A percentile compares a stretch with the other conserved stretches of the same genome.
Conservation (phyloP, 148 eudicot species). For the Chenopodium formosanum region DNA sequence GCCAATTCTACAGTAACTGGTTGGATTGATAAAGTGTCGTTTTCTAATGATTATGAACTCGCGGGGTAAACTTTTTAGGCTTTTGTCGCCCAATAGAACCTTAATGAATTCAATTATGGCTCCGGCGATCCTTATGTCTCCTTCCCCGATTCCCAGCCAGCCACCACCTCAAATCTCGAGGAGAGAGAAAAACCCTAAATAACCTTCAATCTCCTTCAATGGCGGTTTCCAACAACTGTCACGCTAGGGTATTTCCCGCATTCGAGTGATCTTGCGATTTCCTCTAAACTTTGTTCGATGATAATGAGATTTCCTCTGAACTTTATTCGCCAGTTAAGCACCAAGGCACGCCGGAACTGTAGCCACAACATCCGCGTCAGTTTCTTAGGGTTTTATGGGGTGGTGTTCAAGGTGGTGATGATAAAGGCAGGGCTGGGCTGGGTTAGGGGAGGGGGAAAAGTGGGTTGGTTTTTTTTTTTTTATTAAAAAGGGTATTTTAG, state of each 20-base stretch:
- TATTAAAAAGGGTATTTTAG: too few species aligned
- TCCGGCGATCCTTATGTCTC: too few species aligned
- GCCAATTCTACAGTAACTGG: conserved; percentile 31
- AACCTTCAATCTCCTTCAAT: conserved; percentile 25
- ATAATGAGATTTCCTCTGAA: too few species aligned
- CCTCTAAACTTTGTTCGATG: conserved; percentile 63
- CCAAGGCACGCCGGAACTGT: conserved; percentile 79
- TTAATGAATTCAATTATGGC: conserved; percentile 59
- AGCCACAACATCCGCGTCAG: conserved; percentile 55
- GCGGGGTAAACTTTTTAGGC: conserved; percentile 43
- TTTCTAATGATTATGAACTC: conserved; percentile 36
- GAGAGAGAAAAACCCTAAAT: not conserved
- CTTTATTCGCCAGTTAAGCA: conserved; percentile 64
- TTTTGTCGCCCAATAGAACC: conserved; percentile 63
- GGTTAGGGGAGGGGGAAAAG: too few species aligned
- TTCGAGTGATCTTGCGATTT: conserved; percentile 59
- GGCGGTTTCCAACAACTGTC: conserved; percentile 49
- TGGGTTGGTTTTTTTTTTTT: too few species aligned
- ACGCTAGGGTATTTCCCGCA: conserved; percentile 52
- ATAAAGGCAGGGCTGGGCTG: too few species aligned
- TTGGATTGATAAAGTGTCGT: conserved; percentile 57
- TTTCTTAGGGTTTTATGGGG: too few species aligned
- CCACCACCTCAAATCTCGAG: not conserved
- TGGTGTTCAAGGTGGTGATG: too few species aligned
- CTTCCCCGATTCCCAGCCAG: too few species aligned